Evolutionary conservation across 441 rosid species (phyloP).

Genomic region (Populus tomentosa): DNA sequence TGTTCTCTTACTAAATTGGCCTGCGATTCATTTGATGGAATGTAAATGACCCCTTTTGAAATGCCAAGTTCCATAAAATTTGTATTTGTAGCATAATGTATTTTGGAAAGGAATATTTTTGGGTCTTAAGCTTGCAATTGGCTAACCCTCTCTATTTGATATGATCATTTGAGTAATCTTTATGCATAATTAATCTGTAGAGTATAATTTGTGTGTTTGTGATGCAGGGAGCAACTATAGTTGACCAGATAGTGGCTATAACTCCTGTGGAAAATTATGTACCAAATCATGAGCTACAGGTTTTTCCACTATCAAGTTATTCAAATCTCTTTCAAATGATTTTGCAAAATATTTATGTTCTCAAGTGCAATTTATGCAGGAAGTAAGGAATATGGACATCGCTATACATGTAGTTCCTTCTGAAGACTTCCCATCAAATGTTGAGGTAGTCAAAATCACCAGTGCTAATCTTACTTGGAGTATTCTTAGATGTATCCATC

Average conservation of each 20-base stretch:
- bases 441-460: constrained; percentile 45
- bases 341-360: constrained; percentile 2
- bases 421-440: constrained; percentile 15
- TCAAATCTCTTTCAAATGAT: background rate
- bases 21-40: background rate
- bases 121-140: background rate
- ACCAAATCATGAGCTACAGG: constrained; percentile 21
- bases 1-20: background rate
- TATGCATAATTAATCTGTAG: background rate
- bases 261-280: constrained; percentile 36
- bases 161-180: background rate
- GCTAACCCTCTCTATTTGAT: background rate
- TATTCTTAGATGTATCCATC: background rate
- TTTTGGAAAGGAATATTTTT: background rate
- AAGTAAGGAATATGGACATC: constrained; percentile 21
- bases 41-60: background rate
- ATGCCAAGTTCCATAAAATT: background rate
- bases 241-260: constrained; percentile 40
- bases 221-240: constrained; percentile 64
- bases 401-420: constrained; percentile 11
- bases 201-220: constrained; percentile 4
- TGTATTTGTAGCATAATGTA: background rate
- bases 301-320: constrained; percentile 1
- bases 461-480: constrained; percentile 2
- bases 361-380: constrained; percentile 17